Percentiles rank a stretch among this genome's conserved stretches.
phyloP scores from a whole-genome alignment of 352 stramenopile species.

The Pythium dissimile region DNA sequence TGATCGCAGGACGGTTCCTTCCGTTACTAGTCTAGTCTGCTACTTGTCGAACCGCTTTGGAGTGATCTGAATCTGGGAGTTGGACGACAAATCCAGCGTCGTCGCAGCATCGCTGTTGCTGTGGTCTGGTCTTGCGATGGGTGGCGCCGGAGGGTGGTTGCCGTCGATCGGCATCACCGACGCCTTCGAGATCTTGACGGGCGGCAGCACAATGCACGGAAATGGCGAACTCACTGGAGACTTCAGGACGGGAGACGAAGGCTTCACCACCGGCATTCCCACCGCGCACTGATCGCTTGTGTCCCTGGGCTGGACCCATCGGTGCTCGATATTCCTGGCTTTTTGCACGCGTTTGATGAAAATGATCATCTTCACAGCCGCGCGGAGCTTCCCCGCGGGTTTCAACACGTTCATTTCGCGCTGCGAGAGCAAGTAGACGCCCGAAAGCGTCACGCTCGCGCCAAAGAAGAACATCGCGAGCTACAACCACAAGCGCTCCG shows the following conservation, averaged over 20 bases:
- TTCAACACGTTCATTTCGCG: slow-evolving; percentile 66
- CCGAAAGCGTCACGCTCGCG: slow-evolving; percentile 61
- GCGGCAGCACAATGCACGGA: neutral
- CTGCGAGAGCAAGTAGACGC: slow-evolving; percentile 63
- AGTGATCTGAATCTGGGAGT: slow-evolving; percentile 27
- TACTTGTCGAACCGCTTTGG: slow-evolving; percentile 21
- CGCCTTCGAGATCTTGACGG: slow-evolving; percentile 42
- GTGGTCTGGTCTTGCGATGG: neutral
- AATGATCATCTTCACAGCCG: slow-evolving; percentile 49
- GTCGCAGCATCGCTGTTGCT: slow-evolving; percentile 5
- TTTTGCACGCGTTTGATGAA: slow-evolving; percentile 70
- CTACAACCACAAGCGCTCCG: too few species aligned
- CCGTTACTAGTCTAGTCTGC: too few species aligned
- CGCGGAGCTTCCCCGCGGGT: slow-evolving; percentile 39
- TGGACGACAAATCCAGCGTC: slow-evolving; percentile 12
- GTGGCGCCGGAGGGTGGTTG: slow-evolving; percentile 5
- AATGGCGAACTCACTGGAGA: neutral
- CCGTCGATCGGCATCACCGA: slow-evolving; percentile 59
- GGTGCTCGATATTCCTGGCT: slow-evolving; percentile 42
- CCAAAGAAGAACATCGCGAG: slow-evolving; percentile 74
- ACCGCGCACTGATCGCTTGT: slow-evolving; percentile 4
- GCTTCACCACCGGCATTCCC: slow-evolving; percentile 7
- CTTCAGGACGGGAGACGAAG: too few species aligned
- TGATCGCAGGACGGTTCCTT: too few species aligned
- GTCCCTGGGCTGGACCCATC: slow-evolving; percentile 29